A percentile compares a stretch with the other conserved stretches of the same genome.
Evolutionary conservation across 2,329 filamentous ascomycete genomes (phyloP).

Genomic region (Venturia pyrina): DNA sequence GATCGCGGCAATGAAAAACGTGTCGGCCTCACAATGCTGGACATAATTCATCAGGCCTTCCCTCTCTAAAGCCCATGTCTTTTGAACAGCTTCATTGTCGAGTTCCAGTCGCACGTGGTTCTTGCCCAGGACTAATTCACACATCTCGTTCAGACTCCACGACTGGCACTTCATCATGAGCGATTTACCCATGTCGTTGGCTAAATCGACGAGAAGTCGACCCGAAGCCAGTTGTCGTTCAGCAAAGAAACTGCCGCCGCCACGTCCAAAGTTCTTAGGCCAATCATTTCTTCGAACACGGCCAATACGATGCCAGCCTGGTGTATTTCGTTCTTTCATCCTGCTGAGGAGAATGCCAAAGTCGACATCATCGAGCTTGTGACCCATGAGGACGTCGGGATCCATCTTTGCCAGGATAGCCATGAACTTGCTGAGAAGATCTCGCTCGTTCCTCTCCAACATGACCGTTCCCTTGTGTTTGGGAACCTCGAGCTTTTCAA

Average conservation of each 20-base stretch:
- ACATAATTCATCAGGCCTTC: constrained; percentile 88
- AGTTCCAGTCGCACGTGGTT: constrained; percentile 68
- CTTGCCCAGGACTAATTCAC: constrained; percentile 71
- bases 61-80: constrained; percentile 74
- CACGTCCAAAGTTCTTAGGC: constrained; percentile 78
- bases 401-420: constrained; percentile 81
- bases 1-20: constrained; percentile 88
- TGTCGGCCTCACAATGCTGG: constrained; percentile 88
- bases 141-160: constrained; percentile 98
- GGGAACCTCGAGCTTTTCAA: constrained; percentile 61
- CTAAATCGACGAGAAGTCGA: constrained; percentile 82
- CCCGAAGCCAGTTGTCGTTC: constrained; percentile 86
- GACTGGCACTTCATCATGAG: constrained; percentile 96
- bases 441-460: constrained; percentile 71
- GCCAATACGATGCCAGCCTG: constrained; percentile 89
- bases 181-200: constrained; percentile 94
- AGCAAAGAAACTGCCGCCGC: constrained; percentile 82
- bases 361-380: constrained; percentile 94
- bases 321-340: constrained; percentile 80
- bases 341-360: constrained; percentile 84
- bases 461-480: constrained; percentile 70
- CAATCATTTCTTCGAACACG: constrained; percentile 73
- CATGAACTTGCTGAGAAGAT: constrained; percentile 79
- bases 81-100: constrained; percentile 78
- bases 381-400: constrained; percentile 86